Evolutionary conservation across 345 rosid species (phyloP), one percentile per base, ranked within the genome.

Genomic region (Pistacia integerrima): DNA sequence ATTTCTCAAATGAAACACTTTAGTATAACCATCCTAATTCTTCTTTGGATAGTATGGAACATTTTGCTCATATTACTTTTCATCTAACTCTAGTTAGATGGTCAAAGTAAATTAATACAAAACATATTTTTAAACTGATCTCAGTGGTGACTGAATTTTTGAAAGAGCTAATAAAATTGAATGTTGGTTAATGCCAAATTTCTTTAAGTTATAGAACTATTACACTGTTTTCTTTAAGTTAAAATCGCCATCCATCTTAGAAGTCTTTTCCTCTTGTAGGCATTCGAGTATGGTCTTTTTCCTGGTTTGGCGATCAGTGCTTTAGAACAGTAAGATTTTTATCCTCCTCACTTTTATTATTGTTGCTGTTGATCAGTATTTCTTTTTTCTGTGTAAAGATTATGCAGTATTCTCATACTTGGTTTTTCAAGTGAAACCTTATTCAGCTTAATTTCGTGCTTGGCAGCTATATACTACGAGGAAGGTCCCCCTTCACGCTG

Each of bases 251-350:
- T 59, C 69, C 72, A 35, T 88, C 78, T 79, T 64, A 69, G 69
- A 30, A 28, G 14, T 69, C 55, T 58, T 76, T 72, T 60, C 74
- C 57, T 17, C 13, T 55, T 86, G 80, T 72, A 95, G 98, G 99
- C 94, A 38, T 95, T 95, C 52, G 94, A 95, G 77, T 83, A 92
- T 85, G 98, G 97, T 41, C 33, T 95, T 64, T 48, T 93, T 79
- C 97, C 98, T 77, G 99, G 99, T 75, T 66, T 93, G 81, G 96
- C 96, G 8, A 51, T 95, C 30, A 87, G 94, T 69, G 96, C 87
- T 30, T 71, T 93, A 74, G 99, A 95, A 78, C 94, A 85, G 97
- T 95, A 93, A 88, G 93, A 74, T 49, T 70, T 41, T 64, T 44
- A 44, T 30, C 68, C 75, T 81, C 59, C 46, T 77, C 25, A 13